Evolutionary conservation across 129 eudicot species (phyloP), one percentile per base, ranked within the genome.

Genomic region (Flaveria trinervia): DNA sequence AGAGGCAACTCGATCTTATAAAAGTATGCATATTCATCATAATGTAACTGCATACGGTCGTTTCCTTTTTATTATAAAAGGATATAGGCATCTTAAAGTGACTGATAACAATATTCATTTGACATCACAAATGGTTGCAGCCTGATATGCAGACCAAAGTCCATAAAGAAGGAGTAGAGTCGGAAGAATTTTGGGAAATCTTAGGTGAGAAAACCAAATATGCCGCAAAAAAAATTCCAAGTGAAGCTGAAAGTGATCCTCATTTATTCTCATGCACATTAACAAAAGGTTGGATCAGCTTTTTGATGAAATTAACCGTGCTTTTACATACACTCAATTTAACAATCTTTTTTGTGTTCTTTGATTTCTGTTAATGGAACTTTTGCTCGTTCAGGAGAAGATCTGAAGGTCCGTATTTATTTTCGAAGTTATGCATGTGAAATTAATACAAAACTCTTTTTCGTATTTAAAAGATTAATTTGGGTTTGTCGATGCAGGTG

Each of bases 141-240:
- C 98, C 98, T 61, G 73, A 90, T 72, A 67, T 84, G 84, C 98
- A 88, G 72, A 84, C 87, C 65, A 85, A 68, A 80, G 60, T 74
- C 54, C 97, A 77, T 68, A 93, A 90, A 57, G 97, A 93, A 87
- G 95, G 97, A 9, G 51, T 89, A 26, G 98, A 93, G 83, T 81
- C 84, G 5, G 97, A 90, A 26, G 91, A 88, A 64, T 93, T 93
- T 80, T 93, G 98, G 98, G 96, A 90, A 36, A 80, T 93, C 73
- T 77, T 93, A 68, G 97, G 98, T 25, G 95, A 82, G 57, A 88
- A 88, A 84, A 30, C 82, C 22, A 92, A 90, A 82, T 80, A 90
- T 43, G 56, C 86, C 1, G 74, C 85, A 81, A 78, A 93, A 79
- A 90, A 93, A 77, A 80, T 90, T 70, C 82, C 81, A 74, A 79